These are phyloP conservation scores for Paspalum notatum DNA, from an alignment of 176 grass and related monocot genomes.

Conservation along the genomic window DNA sequence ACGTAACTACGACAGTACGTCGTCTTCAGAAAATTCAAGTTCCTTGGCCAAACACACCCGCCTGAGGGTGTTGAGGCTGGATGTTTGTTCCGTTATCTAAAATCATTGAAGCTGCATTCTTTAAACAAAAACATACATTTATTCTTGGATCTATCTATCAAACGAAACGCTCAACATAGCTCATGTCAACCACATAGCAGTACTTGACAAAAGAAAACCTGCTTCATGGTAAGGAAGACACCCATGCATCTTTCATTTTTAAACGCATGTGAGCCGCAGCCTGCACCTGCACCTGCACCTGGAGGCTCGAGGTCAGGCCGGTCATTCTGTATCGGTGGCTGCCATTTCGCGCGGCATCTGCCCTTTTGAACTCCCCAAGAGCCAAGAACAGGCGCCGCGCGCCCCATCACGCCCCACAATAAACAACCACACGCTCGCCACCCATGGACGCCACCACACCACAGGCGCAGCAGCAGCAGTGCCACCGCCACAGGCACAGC, in stretches of 20 bases:
- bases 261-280: too few relatives aligned
- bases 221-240: neutral
- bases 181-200: neutral
- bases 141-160: too few relatives aligned
- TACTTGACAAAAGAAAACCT: neutral
- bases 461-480: constrained; percentile 2
- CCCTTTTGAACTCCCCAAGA: constrained; percentile 55
- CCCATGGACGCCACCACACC: constrained; percentile 47
- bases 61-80: too few relatives aligned
- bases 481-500: neutral
- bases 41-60: too few relatives aligned
- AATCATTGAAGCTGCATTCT: too few relatives aligned
- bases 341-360: constrained; percentile 31
- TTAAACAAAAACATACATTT: too few relatives aligned
- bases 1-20: neutral
- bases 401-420: constrained; percentile 45
- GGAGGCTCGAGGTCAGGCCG: neutral
- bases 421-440: constrained; percentile 55
- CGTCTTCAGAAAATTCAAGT: neutral
- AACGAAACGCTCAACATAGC: too few relatives aligned
- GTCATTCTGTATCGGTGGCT: constrained; percentile 28
- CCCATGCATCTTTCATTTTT: too few relatives aligned
- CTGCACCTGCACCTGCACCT: neutral
- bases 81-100: too few relatives aligned
- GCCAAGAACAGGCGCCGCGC: constrained; percentile 27